These are phyloP conservation scores for Termitomyces sp. DNA, from an alignment of 768 basidiomycete genomes.

Conservation along the genomic window DNA sequence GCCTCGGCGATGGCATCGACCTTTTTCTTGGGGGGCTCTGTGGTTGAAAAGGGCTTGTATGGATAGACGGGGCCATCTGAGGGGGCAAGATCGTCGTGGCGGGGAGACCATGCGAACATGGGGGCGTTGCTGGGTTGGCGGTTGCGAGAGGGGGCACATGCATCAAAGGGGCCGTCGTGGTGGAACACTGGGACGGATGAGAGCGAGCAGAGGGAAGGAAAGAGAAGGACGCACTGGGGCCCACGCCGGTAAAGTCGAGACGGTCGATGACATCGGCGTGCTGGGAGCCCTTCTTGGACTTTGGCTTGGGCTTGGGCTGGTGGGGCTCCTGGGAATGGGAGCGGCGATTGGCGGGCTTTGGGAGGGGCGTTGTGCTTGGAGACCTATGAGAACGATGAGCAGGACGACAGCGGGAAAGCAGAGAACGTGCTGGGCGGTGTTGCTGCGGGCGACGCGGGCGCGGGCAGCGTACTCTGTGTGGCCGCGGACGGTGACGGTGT, in stretches of 20 bases:
- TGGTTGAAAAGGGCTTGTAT: slow-evolving; percentile 42
- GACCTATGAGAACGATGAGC: background rate
- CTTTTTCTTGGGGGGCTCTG: slow-evolving; percentile 73
- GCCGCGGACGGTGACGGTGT: slow-evolving; percentile 55
- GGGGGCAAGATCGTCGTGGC: slow-evolving; percentile 31
- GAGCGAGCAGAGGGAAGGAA: slow-evolving; percentile 4
- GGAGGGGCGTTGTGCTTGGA: slow-evolving; percentile 11
- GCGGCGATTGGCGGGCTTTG: slow-evolving; percentile 32
- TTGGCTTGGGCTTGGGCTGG: slow-evolving; percentile 29
- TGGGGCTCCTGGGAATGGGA: slow-evolving; percentile 39
- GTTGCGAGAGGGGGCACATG: slow-evolving; percentile 87
- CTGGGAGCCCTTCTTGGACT: slow-evolving; percentile 64
- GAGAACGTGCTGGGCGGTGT: slow-evolving; percentile 45
- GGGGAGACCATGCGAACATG: slow-evolving; percentile 67
- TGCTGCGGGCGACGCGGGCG: slow-evolving; percentile 49
- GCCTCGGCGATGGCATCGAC: slow-evolving; percentile 88
- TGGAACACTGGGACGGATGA: slow-evolving; percentile 63
- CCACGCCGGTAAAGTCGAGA: slow-evolving; percentile 80
- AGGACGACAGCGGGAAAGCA: slow-evolving; percentile 7
- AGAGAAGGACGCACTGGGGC: slow-evolving; percentile 56
- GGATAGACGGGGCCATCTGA: slow-evolving; percentile 48
- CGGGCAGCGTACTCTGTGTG: slow-evolving; percentile 8
- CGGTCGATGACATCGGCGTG: slow-evolving; percentile 90
- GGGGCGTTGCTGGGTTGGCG: slow-evolving; percentile 74
- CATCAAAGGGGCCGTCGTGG: slow-evolving; percentile 90